Evolutionary conservation across 108 stramenopile genomes (phyloP), one percentile per base, ranked within the genome.

Genomic region (Schizochytrium sp.): DNA sequence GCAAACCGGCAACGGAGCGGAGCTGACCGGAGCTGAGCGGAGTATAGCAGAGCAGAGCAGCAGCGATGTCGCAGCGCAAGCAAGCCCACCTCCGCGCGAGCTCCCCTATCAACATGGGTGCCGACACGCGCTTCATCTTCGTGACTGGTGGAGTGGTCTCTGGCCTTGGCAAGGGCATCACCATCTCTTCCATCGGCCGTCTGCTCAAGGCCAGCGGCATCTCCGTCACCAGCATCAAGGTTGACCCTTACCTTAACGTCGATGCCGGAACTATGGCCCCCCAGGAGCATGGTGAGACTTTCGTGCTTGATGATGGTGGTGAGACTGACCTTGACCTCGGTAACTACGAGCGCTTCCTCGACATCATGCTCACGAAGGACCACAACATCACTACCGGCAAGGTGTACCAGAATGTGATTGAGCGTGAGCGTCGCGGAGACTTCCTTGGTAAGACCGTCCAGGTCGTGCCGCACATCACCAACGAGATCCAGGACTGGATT

Each of bases 181-280:
- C 98, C 40, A 97, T 97, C 90, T 95, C 95, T n/a, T 96, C 95
- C 87, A 97, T 99, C 93, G 99, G 98, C 12, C 95, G 97, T 15
- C 93, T 98, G 89, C 94, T 99, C 59, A 97, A 97, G 64, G 94
- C 96, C 56, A 94, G 95, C 92, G 96, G 96, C n/a, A 91, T 97
- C 55, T 91, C 95, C 41, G 98, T 98, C 88, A 99, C 98, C 40
- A 94, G 96, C 88, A 95, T 99, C 73, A 99, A 99, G 92, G 98
- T 99, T 89, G 98, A 99, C 92, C 99, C 99, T 3, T 98, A 99
- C 91, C 92, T 99, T 72, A 98, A 98, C 90, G 96, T 96, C 42
- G 98, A 98, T 91, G 98, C 98, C 7, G 98, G 98, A 28, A 99
- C 99, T 17, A 99, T 99, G 98, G 92, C 93, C 46, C 99, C 99